phyloP scores from a whole-genome alignment of 306 rosid species.

The Corylus heterophylla region DNA sequence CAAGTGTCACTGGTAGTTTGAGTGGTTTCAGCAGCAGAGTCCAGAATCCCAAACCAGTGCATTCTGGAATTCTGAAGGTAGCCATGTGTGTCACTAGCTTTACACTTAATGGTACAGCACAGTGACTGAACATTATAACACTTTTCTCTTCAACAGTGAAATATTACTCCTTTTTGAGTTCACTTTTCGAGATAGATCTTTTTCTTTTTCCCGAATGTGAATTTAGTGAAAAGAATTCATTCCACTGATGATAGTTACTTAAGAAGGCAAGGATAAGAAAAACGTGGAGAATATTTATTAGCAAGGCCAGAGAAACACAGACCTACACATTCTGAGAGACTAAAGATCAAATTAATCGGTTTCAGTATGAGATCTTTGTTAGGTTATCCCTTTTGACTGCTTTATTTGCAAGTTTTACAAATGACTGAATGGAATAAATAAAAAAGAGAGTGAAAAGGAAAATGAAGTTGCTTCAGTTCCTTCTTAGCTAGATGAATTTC shows the following conservation, averaged over 20 bases:
- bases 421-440: not conserved
- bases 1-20: slow-evolving; percentile 20
- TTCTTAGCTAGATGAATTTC: slow-evolving; percentile 8
- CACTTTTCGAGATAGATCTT: slow-evolving; percentile 31
- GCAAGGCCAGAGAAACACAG: not conserved
- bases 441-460: not conserved
- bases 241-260: slow-evolving; percentile 13
- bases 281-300: slow-evolving; percentile 11
- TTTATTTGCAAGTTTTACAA: not conserved
- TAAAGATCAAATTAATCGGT: not conserved
- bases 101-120: slow-evolving; percentile 19
- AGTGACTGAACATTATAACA: slow-evolving; percentile 22
- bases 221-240: slow-evolving; percentile 20
- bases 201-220: slow-evolving; percentile 22
- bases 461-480: slow-evolving; percentile 16
- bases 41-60: slow-evolving; percentile 33
- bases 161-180: slow-evolving; percentile 28
- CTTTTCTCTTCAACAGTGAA: slow-evolving; percentile 27
- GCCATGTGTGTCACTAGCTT: slow-evolving; percentile 25
- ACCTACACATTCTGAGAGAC: not conserved
- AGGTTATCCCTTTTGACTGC: not conserved
- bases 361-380: slow-evolving; percentile 2
- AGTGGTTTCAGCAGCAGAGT: slow-evolving; percentile 28
- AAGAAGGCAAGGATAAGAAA: slow-evolving; percentile 17
- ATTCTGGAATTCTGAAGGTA: slow-evolving; percentile 37